Conservation (phyloP, 1,284 basidiomycete genomes). For the Phellinidium pouzarii region DNA sequence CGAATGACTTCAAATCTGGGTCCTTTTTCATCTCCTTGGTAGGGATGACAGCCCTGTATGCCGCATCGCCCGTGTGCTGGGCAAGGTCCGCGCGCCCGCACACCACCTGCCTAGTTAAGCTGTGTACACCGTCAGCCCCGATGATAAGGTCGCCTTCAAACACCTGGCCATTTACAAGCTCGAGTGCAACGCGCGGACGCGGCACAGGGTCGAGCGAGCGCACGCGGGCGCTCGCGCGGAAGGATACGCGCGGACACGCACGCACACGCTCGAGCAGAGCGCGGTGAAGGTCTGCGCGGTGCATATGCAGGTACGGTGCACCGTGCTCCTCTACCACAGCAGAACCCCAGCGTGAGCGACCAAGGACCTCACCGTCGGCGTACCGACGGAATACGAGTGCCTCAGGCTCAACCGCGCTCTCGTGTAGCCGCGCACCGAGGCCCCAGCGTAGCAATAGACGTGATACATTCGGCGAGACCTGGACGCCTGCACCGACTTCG, state of each 20-base stretch:
- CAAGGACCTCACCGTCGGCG: constrained; percentile 37
- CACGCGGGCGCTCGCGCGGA: constrained; percentile 37
- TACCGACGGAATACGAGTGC: constrained; percentile 41
- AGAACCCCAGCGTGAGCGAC: constrained; percentile 37
- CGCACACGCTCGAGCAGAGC: constrained; percentile 37
- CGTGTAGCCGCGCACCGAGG: constrained; percentile 35
- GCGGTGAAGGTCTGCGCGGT: constrained; percentile 45
- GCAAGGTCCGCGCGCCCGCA: constrained; percentile 34
- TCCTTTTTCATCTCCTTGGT: constrained; percentile 29
- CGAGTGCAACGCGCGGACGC: constrained; percentile 26
- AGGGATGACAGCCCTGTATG: constrained; percentile 33
- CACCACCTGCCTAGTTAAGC: constrained; percentile 36
- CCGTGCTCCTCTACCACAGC: constrained; percentile 35
- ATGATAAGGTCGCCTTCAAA: constrained; percentile 41
- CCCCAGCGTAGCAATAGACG: constrained; percentile 49
- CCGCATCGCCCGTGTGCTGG: constrained; percentile 34
- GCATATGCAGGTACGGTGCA: constrained; percentile 48
- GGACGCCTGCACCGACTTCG: constrained; percentile 42
- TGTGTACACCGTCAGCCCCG: constrained; percentile 50
- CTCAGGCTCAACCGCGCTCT: constrained; percentile 36
- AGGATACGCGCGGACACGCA: constrained; percentile 30
- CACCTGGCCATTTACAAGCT: constrained; percentile 36
- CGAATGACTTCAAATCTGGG: constrained; percentile 29
- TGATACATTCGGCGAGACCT: constrained; percentile 42
- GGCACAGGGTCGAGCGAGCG: constrained; percentile 32